Base-by-base conservation (phyloP, 768 basidiomycete genomes). In the Leucocoprinus sp. region DNA sequence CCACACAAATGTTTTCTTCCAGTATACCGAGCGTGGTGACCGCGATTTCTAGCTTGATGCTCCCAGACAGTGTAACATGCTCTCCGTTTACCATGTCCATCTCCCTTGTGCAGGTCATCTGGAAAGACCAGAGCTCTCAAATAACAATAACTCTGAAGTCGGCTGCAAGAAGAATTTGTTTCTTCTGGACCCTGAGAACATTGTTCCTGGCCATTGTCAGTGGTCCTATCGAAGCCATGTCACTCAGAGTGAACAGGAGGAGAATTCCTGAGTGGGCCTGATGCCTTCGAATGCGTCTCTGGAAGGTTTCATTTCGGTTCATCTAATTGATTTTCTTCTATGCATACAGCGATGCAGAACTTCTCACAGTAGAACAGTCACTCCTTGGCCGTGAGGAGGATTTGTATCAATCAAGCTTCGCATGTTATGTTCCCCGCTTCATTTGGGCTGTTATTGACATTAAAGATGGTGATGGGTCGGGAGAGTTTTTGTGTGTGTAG, bases 221-320 rank as follows among this genome's bases (percentile, higher is more conserved):
- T 98, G 84, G 83, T 85, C 97, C 65, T 98, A 98, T 65, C 80
- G 89, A 43, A 80, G 74, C 47, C 92, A 88, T 64, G 89, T 89
- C 15, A 83, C 84, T 18, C 78, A 82, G 60, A 67, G 86, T 58
- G 79, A 82, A 62, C 71, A 82, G 45, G 80, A 86, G 56, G 73
- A 78, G n/a, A 67, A 67, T 26, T 73, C 74, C 31, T 57, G 72
- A 37, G 70, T 88, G 5, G 88, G 80, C 38, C 75, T 92, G 9
- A 69, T 80, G 60, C 86, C 92, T 21, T 93, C 89, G 35, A 76
- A 91, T 95, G 57, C 54, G 90, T 79, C 5, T 27, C 5, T 5
- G 11, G 5, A 5, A 27, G 42, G 56, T 52, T 44, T 50, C 37
- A 41, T 44, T 40, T 31, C 5, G 26, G 26, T 55, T 44, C 31